Percentiles rank a stretch among this genome's conserved stretches.
Evolutionary conservation across 352 stramenopile species (phyloP).

Genomic region (Elongisporangium prolatum): DNA sequence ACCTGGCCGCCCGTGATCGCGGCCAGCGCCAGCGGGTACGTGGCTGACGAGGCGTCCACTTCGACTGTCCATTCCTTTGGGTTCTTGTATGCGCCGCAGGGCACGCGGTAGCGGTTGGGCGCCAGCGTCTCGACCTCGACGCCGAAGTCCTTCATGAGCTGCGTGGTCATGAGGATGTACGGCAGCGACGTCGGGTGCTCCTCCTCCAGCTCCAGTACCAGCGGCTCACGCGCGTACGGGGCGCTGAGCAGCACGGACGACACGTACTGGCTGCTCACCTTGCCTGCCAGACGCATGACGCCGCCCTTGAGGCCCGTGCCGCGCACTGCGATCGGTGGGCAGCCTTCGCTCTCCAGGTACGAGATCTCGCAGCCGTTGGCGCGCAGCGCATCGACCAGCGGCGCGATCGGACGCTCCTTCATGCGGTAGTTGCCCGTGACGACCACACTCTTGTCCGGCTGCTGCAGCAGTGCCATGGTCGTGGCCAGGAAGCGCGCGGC

Average conservation of each 20-base stretch:
- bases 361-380: slow-evolving; percentile 81
- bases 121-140: slow-evolving; percentile 89
- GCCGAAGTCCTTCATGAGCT: slow-evolving; percentile 97
- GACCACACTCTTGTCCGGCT: slow-evolving; percentile 36
- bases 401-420: slow-evolving; percentile 95
- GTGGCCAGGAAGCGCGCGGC: slow-evolving; percentile 94
- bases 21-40: slow-evolving; percentile 95
- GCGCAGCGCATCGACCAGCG: slow-evolving; percentile 92
- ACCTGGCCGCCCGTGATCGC: slow-evolving; percentile 95
- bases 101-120: slow-evolving; percentile 70
- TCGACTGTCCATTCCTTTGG: slow-evolving; percentile 81
- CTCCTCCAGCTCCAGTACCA: slow-evolving; percentile 91
- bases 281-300: slow-evolving; percentile 86
- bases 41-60: slow-evolving; percentile 95
- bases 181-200: slow-evolving; percentile 96
- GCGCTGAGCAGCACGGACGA: slow-evolving; percentile 95
- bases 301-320: slow-evolving; percentile 72
- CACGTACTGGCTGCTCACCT: slow-evolving; percentile 95
- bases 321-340: slow-evolving; percentile 73
- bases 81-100: slow-evolving; percentile 70
- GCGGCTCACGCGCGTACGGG: slow-evolving; percentile 74
- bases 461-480: slow-evolving; percentile 65
- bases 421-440: slow-evolving; percentile 95
- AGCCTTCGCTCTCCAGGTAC: slow-evolving; percentile 60
- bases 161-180: slow-evolving; percentile 93